Evolutionary conservation across 1,139 yeast genomes (phyloP), one percentile per base, ranked within the genome.

Genomic region (Kodamaea ohmeri): DNA sequence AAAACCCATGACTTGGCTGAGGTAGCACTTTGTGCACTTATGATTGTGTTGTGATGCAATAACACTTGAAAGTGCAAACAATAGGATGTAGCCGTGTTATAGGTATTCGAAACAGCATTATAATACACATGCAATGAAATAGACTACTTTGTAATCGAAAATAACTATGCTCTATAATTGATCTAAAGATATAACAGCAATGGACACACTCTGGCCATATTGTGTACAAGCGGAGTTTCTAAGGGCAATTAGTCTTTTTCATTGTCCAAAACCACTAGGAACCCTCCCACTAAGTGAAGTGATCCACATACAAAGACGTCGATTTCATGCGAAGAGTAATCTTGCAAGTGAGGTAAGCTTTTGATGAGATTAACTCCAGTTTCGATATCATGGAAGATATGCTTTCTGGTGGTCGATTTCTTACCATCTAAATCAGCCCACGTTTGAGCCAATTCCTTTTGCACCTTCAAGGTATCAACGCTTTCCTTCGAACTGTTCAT

Each of bases 301-400:
- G 97, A 90, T 2, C 99, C 99, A 45, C 95, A 86, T 0, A 89
- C 97, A 63, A 89, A 83, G 1, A 89, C 95, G 48, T 89, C 90
- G 15, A 80, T 64, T 11, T 48, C 54, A 17, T 46, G 43, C 2
- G 62, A 69, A 3, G 41, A 25, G 35, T 39, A 39, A 27, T 41
- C 51, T 32, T 34, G 42, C 3, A 48, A 43, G 14, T 60, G 61
- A 43, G 60, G 74, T 56, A 55, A 77, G 52, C 60, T 61, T 46
- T 73, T 67, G 39, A 76, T 66, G 47, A 73, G 67, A 28, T 77
- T 71, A 12, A 82, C 76, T 5, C 92, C 80, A 1, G 84, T 76
- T 58, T 92, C 96, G 34, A 94, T 86, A 50, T 80, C 88, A 28
- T 77, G 75, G 49, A 81, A 75, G 1, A 92, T 78, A 45, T 76